Evolutionary conservation across 352 stramenopile genomes (phyloP), one percentile per base, ranked within the genome.

Genomic region (Phytophthora hybrid): DNA sequence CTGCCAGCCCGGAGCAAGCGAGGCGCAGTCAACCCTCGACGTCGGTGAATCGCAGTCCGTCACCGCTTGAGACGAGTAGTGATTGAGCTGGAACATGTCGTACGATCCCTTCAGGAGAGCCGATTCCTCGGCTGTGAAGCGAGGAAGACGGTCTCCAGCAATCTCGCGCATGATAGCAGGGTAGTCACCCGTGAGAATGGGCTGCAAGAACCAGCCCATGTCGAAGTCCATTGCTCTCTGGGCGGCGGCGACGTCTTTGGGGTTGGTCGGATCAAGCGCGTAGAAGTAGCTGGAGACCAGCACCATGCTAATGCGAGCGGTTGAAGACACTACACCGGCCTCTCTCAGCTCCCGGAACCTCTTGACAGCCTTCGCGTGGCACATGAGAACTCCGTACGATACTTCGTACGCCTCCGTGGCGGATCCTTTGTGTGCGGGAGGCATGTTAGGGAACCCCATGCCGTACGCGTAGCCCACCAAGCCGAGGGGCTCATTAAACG

Each of bases 81-180:
- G 93, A 79, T 99, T 99, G 8, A 99, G 74, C 51, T 97, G 97
- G 63, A 99, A 94, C 71, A 99, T 96, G 66, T 99, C 97, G 69
- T 89, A 89, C 14, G 89, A 98, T 16, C 84, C 87, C 39, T 81
- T 81, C 7, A 99, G 69, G 16, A 92, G 54, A 32, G 79, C 77
- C 21, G 87, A 75, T 70, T 98, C 82, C 23, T 91, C 77, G 3
- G 71, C 31, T 3, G 95, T 98, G 70, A 99, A 99, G 46, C 64
- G 49, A 13, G 96, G 96, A n/a, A 99, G 82, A 18, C 91, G 83
- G 23, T 86, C 77, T 1, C 93, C 91, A 4, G 92, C 85, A 49
- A 88, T 79, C 37, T 93, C 66, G 49, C 86, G 88, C 96, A 99
- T 99, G 47, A 92, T 79, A 18, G 78, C 60, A 6, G 96, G 97